These are phyloP conservation scores for Saxispiralis lemnorum DNA, from an alignment of 495 filamentous ascomycete genomes.

Conservation along the genomic window DNA sequence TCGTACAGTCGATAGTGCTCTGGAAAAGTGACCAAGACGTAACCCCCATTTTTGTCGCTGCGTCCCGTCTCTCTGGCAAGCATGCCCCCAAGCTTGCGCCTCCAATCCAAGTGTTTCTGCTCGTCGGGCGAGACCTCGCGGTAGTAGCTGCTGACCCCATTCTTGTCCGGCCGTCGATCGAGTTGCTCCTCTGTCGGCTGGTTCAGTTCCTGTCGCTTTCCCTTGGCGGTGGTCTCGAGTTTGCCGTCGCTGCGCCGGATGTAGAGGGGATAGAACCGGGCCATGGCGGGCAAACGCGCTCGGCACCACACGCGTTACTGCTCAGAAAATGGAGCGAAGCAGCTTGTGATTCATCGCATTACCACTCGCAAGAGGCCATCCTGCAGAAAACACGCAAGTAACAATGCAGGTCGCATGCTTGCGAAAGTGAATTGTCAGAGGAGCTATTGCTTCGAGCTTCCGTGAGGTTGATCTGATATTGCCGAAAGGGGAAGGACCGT, in stretches of 20 bases:
- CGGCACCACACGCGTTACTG: no score
- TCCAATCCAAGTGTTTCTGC: conserved; percentile 34
- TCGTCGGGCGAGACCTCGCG: conserved; percentile 24
- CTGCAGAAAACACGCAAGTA: no score
- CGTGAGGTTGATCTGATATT: no score
- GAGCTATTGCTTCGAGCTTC: no score
- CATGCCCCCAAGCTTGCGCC: conserved; percentile 37
- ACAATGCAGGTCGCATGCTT: no score
- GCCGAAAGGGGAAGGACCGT: no score
- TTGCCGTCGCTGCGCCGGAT: conserved; percentile 27
- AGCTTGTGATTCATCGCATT: no score
- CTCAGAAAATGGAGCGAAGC: no score
- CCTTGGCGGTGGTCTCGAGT: conserved; percentile 17
- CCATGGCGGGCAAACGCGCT: conserved; percentile 7
- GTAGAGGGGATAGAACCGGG: conserved; percentile 25
- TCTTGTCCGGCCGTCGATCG: conserved; percentile 27
- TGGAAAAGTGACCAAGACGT: conserved; percentile 35
- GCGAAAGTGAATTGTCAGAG: no score
- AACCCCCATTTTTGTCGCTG: conserved; percentile 29
- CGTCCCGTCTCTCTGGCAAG: conserved; percentile 28
- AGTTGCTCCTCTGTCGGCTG: conserved; percentile 29
- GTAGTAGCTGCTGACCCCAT: conserved; percentile 34
- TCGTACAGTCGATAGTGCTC: conserved; percentile 42
- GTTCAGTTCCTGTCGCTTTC: conserved; percentile 25
- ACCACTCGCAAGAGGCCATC: no score